Conservation (phyloP, 768 basidiomycete species). For the Kwoniella botswanensis region DNA sequence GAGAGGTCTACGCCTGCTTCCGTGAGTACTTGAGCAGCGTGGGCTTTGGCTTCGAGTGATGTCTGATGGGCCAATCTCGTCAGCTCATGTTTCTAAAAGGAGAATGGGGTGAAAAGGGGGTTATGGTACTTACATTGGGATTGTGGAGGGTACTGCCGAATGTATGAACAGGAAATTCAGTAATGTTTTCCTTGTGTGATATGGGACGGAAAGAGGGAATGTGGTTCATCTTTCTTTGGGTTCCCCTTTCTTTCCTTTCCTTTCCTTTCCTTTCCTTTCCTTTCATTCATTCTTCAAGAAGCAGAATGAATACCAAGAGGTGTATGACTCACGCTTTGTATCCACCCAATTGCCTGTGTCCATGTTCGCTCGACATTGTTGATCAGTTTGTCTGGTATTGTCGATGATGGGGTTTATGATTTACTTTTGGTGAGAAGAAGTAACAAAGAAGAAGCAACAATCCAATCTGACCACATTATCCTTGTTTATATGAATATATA, state of each 20-base stretch:
- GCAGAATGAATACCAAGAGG: neutral
- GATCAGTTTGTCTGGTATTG: neutral
- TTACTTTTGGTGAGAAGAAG: neutral
- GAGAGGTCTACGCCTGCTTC: constrained; percentile 19
- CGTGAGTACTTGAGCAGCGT: constrained; percentile 22
- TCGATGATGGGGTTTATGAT: neutral
- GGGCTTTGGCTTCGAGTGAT: constrained; percentile 30
- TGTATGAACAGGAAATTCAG: too few relatives aligned
- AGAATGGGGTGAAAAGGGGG: constrained; percentile 5
- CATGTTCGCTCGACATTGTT: constrained; percentile 22
- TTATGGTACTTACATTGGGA: constrained; percentile 16
- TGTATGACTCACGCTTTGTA: constrained; percentile 31
- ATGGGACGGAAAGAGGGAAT: too few relatives aligned
- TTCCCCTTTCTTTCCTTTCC: too few relatives aligned
- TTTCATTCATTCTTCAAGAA: neutral
- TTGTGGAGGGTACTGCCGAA: constrained; percentile 34
- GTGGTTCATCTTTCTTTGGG: too few relatives aligned
- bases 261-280: too few relatives aligned
- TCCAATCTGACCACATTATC: neutral
- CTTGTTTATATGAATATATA: neutral
- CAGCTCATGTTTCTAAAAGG: neutral
- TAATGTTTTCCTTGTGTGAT: too few relatives aligned
- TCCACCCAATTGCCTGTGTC: constrained; percentile 28
- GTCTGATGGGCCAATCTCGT: constrained; percentile 5
- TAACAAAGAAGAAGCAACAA: neutral